These are phyloP conservation scores for Penicillium cosmopolitanum DNA, from an alignment of 495 filamentous ascomycete genomes.

Conservation along the genomic window DNA sequence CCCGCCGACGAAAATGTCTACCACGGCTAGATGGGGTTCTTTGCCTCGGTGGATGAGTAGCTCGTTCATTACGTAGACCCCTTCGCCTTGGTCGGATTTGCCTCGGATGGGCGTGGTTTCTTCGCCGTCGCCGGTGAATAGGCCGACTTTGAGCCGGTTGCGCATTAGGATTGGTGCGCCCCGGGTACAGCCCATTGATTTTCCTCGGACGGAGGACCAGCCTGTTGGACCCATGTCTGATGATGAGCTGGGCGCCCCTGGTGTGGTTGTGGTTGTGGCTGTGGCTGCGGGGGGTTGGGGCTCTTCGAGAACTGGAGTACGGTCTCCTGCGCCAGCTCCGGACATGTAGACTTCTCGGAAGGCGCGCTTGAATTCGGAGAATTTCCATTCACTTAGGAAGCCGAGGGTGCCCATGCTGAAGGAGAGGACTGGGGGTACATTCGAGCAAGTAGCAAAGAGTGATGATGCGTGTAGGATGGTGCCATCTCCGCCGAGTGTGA, in stretches of 20 bases:
- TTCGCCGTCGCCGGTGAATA: conserved; percentile 67
- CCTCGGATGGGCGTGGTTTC: conserved; percentile 42
- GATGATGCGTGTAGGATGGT: conserved; percentile 92
- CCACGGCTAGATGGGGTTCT: conserved; percentile 85
- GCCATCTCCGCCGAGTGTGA: conserved; percentile 92
- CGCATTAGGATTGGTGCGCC: conserved; percentile 81
- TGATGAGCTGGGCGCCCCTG: not conserved
- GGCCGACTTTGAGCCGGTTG: conserved; percentile 79
- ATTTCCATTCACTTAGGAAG: conserved; percentile 96
- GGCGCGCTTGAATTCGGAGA: conserved; percentile 84
- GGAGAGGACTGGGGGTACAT: conserved; percentile 87
- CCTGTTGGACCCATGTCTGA: conserved; percentile 44
- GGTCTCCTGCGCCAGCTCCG: conserved; percentile 64
- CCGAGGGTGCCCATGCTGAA: conserved; percentile 97
- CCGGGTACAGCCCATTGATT: conserved; percentile 75
- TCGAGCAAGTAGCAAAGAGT: conserved; percentile 78
- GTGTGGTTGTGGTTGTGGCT: not conserved
- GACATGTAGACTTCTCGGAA: conserved; percentile 95
- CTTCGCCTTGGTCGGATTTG: conserved; percentile 40
- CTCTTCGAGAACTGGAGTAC: conserved; percentile 39
- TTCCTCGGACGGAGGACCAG: conserved; percentile 77
- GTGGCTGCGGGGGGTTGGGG: not conserved
- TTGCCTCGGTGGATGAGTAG: conserved; percentile 89
- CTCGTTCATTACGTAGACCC: conserved; percentile 92
- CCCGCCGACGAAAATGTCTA: conserved; percentile 83